A percentile compares a stretch with the other conserved stretches of the same genome.
These are phyloP conservation scores for Trichomonascaceae sp. DNA, from an alignment of 1,139 yeast genomes.

Conservation along the genomic window DNA sequence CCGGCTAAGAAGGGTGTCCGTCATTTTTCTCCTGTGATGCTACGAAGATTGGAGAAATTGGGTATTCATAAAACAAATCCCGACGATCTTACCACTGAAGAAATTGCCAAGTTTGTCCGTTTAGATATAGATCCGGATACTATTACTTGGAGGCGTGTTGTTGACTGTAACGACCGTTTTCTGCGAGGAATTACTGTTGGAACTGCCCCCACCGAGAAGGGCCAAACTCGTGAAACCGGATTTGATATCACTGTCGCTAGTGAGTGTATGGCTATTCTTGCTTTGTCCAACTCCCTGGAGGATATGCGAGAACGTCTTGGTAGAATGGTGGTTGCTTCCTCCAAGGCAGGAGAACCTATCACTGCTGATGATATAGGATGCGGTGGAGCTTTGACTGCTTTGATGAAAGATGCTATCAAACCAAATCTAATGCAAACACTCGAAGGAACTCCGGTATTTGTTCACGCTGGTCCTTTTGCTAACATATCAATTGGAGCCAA, in stretches of 20 bases:
- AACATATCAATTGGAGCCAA: slow-evolving; percentile 96
- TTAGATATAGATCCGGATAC: slow-evolving; percentile 90
- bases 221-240: slow-evolving; percentile 82
- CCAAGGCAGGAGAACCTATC: slow-evolving; percentile 76
- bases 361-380: slow-evolving; percentile 96
- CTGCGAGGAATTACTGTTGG: slow-evolving; percentile 89
- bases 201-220: slow-evolving; percentile 92
- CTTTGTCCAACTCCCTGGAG: slow-evolving; percentile 72
- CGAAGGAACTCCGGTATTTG: slow-evolving; percentile 97
- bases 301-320: slow-evolving; percentile 93
- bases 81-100: slow-evolving; percentile 73
- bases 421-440: slow-evolving; percentile 97
- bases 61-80: slow-evolving; percentile 82
- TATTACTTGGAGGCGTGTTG: slow-evolving; percentile 94
- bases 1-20: slow-evolving; percentile 82
- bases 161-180: slow-evolving; percentile 92
- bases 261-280: slow-evolving; percentile 96
- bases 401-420: slow-evolving; percentile 93
- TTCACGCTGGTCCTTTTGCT: slow-evolving; percentile 98
- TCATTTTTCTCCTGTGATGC: slow-evolving; percentile 71
- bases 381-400: slow-evolving; percentile 95
- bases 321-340: slow-evolving; percentile 81
- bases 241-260: slow-evolving; percentile 96
- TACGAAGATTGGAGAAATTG: slow-evolving; percentile 68
- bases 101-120: slow-evolving; percentile 68